Percentiles rank a stretch among this genome's conserved stretches.
Evolutionary conservation across 1,139 yeast genomes (phyloP).

Genomic region (Saccharomyces hybrid): DNA sequence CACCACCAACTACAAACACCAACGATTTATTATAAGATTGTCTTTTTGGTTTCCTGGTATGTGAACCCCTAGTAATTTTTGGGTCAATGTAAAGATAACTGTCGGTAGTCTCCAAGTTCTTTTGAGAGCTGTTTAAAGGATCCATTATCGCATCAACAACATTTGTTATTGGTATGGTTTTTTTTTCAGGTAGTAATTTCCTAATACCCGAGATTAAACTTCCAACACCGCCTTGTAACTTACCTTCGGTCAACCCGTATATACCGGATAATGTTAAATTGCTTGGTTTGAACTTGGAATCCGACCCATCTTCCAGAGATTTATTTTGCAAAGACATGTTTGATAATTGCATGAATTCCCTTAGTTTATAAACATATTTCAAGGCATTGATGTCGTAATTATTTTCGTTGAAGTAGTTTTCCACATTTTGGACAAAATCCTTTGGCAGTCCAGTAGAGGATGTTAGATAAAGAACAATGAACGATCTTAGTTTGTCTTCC

Average conservation of each 20-base stretch:
- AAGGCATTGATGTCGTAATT: constrained; percentile 59
- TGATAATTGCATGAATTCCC: constrained; percentile 56
- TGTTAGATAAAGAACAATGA: constrained; percentile 59
- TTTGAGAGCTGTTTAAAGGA: constrained; percentile 56
- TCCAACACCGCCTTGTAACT: constrained; percentile 69
- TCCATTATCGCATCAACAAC: constrained; percentile 89
- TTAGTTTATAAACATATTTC: constrained; percentile 66
- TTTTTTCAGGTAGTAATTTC: constrained; percentile 78
- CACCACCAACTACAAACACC: constrained; percentile 95
- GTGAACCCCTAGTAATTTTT: constrained; percentile 74
- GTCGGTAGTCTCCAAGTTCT: constrained; percentile 65
- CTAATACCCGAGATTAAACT: constrained; percentile 83
- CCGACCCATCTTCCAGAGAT: constrained; percentile 25
- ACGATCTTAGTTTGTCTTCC: constrained; percentile 79
- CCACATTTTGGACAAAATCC: constrained; percentile 59
- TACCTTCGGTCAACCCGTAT: constrained; percentile 78
- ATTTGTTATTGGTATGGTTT: constrained; percentile 80
- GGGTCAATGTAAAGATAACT: constrained; percentile 91
- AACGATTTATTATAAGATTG: constrained; percentile 72
- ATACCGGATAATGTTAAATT: constrained; percentile 70
- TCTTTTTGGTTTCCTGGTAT: constrained; percentile 81
- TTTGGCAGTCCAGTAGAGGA: constrained; percentile 46
- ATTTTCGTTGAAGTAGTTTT: constrained; percentile 50
- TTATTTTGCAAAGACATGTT: constrained; percentile 29
- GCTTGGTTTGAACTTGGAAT: constrained; percentile 22